These are phyloP conservation scores for Aspergillus pseudotamarii DNA, from an alignment of 2,329 filamentous ascomycete genomes.

Conservation along the genomic window DNA sequence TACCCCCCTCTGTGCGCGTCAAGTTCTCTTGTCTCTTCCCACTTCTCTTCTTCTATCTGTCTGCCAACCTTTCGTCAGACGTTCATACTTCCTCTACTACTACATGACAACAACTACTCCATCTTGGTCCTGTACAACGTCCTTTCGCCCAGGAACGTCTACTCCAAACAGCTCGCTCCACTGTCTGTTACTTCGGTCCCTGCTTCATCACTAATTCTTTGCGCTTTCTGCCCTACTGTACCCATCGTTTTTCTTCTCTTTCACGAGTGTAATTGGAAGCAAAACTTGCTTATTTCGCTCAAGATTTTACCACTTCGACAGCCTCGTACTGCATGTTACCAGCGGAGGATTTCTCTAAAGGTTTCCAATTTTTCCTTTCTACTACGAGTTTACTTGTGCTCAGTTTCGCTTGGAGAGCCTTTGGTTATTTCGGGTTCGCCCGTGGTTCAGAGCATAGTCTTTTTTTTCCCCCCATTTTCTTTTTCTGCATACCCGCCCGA, in stretches of 20 bases:
- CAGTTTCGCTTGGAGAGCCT: neutral
- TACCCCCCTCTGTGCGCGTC: neutral
- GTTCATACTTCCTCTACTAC: conserved; percentile 19
- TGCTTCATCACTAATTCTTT: conserved; percentile 1
- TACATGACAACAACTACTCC: conserved; percentile 12
- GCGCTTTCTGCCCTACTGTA: neutral
- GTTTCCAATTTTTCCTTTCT: conserved; percentile 11
- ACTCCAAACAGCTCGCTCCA: conserved; percentile 12
- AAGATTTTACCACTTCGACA: conserved; percentile 3
- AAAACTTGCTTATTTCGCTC: neutral
- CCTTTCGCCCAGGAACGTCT: neutral
- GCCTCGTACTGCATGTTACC: neutral
- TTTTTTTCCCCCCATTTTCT: neutral
- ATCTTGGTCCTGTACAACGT: neutral
- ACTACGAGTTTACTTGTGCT: neutral
- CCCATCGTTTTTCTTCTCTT: conserved; percentile 3
- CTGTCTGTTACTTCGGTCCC: neutral
- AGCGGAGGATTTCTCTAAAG: neutral
- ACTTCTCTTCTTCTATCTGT: conserved; percentile 10
- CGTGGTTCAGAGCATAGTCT: conserved; percentile 15
- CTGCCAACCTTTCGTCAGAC: conserved; percentile 15
- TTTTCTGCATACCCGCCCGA: conserved; percentile 4
- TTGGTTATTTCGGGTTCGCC: conserved; percentile 1
- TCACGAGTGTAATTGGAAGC: neutral
- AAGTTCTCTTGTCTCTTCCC: conserved; percentile 5